Base-by-base conservation (phyloP, 495 filamentous ascomycete genomes). In the Rhizodiscina lignyota region DNA sequence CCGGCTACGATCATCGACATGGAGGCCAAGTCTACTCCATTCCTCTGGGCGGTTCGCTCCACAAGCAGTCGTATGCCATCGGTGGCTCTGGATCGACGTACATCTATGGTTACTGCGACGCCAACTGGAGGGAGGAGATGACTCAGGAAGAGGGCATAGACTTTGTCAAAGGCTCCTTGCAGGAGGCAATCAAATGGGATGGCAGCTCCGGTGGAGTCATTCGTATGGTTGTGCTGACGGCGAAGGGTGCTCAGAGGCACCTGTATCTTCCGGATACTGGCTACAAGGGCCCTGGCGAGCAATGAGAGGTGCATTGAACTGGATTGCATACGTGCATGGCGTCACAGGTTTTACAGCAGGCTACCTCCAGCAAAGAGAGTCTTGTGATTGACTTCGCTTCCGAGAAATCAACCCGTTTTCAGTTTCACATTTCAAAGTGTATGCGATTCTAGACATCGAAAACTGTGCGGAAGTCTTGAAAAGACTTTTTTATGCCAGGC, bases 161-260 rank as follows among this genome's bases (percentile, higher is more conserved):
- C 19, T 97, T 96, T 44, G 91, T 97, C 47, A 93, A 91, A 55
- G 77, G 72, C 27, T 72, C 89, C 8, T 59, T 97, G 54, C 66
- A 72, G 49, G 86, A 97, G 63, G 89, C 89, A 11, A 92, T 97
- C 66, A 93, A 92, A 61, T 96, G 89, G 89, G 89, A 97, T 55
- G 87, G 89, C 29, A 94, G 86, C 63, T 96, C 91, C 8, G 89
- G 89, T 36, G 89, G 91, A 55, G 89, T 97, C 31, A 97, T 97
- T 52, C 74, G 89, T 42, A 74, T 97, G 79, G 91, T 94, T 35
- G 89, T 97, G 34, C 59, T 97, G 62, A 97, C 89, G 36, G 68
- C 72, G 27, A 62, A 78, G 54, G 85, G 85, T n/a, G 85, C 85
- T 3, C 68, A 80, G 55, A 71, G 85, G 55, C 84, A 92, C 57